Conservation (phyloP, 441 rosid species). For the Omphalea diandra region DNA sequence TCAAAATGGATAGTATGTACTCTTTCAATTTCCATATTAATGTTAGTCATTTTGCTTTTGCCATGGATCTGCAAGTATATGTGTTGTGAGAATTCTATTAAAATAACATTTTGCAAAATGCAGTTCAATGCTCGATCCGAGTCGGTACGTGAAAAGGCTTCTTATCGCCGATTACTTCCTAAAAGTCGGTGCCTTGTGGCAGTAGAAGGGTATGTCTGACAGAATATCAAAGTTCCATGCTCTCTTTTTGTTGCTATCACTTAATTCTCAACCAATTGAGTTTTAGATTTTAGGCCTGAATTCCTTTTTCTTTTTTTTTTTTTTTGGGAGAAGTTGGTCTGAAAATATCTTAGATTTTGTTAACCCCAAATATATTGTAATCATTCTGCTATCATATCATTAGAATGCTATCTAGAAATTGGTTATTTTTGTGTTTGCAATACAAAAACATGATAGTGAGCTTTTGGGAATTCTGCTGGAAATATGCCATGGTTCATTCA, state of each 20-base stretch:
- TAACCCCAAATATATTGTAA: too few relatives aligned
- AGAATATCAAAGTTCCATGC: too few relatives aligned
- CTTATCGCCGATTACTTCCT: conserved; percentile 85
- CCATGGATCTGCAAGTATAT: background rate
- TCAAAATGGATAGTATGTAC: background rate
- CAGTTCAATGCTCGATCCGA: conserved; percentile 97
- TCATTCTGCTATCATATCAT: background rate
- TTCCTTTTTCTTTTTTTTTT: too few relatives aligned
- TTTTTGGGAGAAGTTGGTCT: too few relatives aligned
- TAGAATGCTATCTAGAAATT: conserved; percentile 1
- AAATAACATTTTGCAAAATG: conserved; percentile 21
- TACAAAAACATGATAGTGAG: background rate
- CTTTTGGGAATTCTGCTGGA: background rate
- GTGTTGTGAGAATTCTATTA: background rate
- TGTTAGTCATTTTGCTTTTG: background rate
- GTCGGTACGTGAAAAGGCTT: conserved; percentile 69
- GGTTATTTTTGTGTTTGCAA: background rate
- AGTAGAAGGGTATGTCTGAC: conserved; percentile 69
- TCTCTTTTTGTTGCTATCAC: background rate
- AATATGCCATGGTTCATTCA: background rate
- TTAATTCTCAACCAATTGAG: background rate
- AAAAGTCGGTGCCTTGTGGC: conserved; percentile 73
- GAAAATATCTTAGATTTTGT: conserved; percentile 13
- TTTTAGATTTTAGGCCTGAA: too few relatives aligned
- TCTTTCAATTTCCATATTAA: background rate